These are phyloP conservation scores for Tephrocybe sp. DNA, from an alignment of 768 basidiomycete genomes.

Conservation along the genomic window DNA sequence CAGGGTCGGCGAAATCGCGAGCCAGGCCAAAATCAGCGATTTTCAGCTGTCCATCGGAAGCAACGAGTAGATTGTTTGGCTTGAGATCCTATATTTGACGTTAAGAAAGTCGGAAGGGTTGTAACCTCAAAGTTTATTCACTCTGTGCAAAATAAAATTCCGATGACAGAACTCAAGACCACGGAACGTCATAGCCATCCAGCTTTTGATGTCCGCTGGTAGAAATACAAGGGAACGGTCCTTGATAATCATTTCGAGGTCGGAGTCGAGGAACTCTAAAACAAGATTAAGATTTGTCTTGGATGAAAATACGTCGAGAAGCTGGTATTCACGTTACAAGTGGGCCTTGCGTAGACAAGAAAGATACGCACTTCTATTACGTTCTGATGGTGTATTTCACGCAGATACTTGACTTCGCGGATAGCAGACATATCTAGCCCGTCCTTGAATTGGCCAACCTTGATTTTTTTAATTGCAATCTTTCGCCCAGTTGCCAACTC, in stretches of 20 bases:
- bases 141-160: slow-evolving; percentile 91
- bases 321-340: slow-evolving; percentile 39
- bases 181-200: slow-evolving; percentile 98
- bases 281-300: slow-evolving; percentile 97
- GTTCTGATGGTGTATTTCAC: slow-evolving; percentile 92
- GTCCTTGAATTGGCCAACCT: slow-evolving; percentile 95
- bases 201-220: slow-evolving; percentile 95
- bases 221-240: slow-evolving; percentile 90
- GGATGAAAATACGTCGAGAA: slow-evolving; percentile 94
- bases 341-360: not conserved
- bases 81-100: slow-evolving; percentile 76
- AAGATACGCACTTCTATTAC: slow-evolving; percentile 74
- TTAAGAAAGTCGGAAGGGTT: not conserved
- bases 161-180: slow-evolving; percentile 98
- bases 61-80: slow-evolving; percentile 96
- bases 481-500: slow-evolving; percentile 74
- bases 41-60: slow-evolving; percentile 88
- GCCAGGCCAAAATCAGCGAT: slow-evolving; percentile 99
- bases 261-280: slow-evolving; percentile 93
- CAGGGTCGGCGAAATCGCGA: slow-evolving; percentile 92
- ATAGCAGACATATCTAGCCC: slow-evolving; percentile 99
- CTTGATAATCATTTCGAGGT: slow-evolving; percentile 95
- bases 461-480: slow-evolving; percentile 98
- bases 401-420: slow-evolving; percentile 95
- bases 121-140: slow-evolving; percentile 30